phyloP scores from a whole-genome alignment of 371 early-diverging fungal species.

The Rhizopus sp. region DNA sequence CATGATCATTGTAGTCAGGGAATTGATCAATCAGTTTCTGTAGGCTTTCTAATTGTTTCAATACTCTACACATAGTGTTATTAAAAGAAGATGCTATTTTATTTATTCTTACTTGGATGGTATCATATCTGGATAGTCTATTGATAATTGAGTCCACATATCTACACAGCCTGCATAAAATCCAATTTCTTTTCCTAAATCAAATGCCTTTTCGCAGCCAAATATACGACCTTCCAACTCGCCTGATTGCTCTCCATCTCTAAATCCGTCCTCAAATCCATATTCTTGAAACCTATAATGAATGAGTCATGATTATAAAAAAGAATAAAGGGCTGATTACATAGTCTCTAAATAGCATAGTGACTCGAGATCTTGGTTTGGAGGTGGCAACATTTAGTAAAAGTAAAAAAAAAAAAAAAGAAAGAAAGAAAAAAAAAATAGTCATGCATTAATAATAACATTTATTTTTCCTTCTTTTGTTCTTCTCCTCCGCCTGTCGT shows the following conservation, averaged over 20 bases:
- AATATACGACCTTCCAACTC: slow-evolving; percentile 72
- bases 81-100: neutral
- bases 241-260: slow-evolving; percentile 63
- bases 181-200: slow-evolving; percentile 71
- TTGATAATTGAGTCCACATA: slow-evolving; percentile 55
- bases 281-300: slow-evolving; percentile 64
- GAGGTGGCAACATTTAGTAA: slow-evolving; percentile 24
- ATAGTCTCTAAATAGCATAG: slow-evolving; percentile 64
- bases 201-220: slow-evolving; percentile 75
- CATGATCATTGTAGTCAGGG: slow-evolving; percentile 59
- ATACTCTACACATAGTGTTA: slow-evolving; percentile 20
- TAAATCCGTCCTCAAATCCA: slow-evolving; percentile 69
- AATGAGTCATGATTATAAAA: neutral
- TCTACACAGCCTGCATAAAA: slow-evolving; percentile 73
- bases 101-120: slow-evolving; percentile 41
- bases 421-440: neutral
- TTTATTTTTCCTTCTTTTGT: neutral
- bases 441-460: too few relatives aligned
- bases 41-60: slow-evolving; percentile 53
- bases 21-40: slow-evolving; percentile 53
- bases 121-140: slow-evolving; percentile 40
- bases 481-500: slow-evolving; percentile 25
- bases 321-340: slow-evolving; percentile 31
- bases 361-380: slow-evolving; percentile 58
- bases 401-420: slow-evolving; percentile 3